Conservation (phyloP, 164 flowering plant genomes). For the Vitis riparia region DNA sequence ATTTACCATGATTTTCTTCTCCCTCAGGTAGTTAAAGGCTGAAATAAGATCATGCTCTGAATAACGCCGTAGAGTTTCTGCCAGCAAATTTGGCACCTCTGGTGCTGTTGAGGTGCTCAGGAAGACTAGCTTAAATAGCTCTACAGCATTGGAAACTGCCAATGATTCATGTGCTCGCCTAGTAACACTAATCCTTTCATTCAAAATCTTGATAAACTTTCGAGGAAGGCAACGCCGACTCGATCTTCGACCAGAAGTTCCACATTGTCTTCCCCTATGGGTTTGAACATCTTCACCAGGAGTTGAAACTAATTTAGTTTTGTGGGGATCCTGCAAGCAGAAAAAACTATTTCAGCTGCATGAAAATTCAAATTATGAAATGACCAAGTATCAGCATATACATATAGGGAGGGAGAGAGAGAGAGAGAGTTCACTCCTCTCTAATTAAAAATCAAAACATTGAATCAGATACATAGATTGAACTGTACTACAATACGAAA, state of each 20-base stretch:
- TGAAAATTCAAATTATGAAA: no score
- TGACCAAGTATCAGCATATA: no score
- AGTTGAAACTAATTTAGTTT: slow-evolving; percentile 17
- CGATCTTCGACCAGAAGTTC: slow-evolving; percentile 34
- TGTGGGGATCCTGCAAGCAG: slow-evolving; percentile 29
- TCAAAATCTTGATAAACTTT: slow-evolving; percentile 50
- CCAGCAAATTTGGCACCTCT: slow-evolving; percentile 60
- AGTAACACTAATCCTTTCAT: slow-evolving; percentile 31
- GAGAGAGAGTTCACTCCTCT: no score
- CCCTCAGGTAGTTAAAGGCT: slow-evolving; percentile 85
- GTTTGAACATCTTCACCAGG: slow-evolving; percentile 22
- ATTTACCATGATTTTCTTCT: slow-evolving; percentile 76
- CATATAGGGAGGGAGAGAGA: no score
- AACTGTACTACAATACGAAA: no score
- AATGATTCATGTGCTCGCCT: slow-evolving; percentile 53
- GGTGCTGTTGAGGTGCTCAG: slow-evolving; percentile 65
- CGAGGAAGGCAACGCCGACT: slow-evolving; percentile 39
- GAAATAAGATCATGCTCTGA: slow-evolving; percentile 87
- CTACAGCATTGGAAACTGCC: slow-evolving; percentile 89
- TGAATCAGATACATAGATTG: no score
- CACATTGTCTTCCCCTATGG: slow-evolving; percentile 16
- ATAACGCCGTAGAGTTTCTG: slow-evolving; percentile 76
- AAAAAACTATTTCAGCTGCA: not conserved
- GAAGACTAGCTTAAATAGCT: slow-evolving; percentile 86
- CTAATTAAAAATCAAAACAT: no score